Evolutionary conservation across 306 rosid species (phyloP).

Genomic region (Medicago arabica): DNA sequence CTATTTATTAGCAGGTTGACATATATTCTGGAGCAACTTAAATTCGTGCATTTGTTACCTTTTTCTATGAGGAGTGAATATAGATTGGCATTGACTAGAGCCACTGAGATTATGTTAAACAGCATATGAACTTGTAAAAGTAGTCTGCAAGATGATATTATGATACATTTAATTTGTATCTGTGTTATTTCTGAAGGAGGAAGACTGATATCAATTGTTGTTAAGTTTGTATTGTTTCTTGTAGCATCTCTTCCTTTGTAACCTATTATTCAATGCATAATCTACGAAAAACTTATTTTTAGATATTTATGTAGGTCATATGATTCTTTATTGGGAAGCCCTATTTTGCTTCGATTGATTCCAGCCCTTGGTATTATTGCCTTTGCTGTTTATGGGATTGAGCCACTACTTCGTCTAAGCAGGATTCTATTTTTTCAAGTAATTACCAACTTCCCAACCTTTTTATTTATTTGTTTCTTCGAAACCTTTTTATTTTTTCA

Average conservation of each 20-base stretch:
- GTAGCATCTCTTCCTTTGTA: conserved; percentile 23
- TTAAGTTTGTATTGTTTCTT: conserved; percentile 21
- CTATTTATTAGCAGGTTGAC: conserved; percentile 39
- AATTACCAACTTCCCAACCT: conserved; percentile 43
- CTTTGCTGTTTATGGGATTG: conserved; percentile 91
- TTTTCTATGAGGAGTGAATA: conserved; percentile 32
- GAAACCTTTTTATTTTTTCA: conserved; percentile 39
- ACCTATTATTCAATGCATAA: conserved; percentile 20
- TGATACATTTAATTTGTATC: conserved; percentile 18
- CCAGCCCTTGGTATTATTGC: conserved; percentile 85
- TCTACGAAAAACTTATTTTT: conserved; percentile 20
- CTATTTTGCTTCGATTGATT: conserved; percentile 64
- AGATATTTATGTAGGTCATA: conserved; percentile 62
- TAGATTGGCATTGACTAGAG: conserved; percentile 30
- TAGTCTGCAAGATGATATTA: conserved; percentile 26
- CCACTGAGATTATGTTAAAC: conserved; percentile 28
- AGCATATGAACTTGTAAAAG: conserved; percentile 31
- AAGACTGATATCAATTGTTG: conserved; percentile 24
- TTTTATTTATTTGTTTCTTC: conserved; percentile 34
- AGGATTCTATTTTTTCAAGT: conserved; percentile 78
- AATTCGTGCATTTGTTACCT: conserved; percentile 17
- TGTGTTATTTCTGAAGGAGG: conserved; percentile 17
- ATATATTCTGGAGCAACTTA: conserved; percentile 32
- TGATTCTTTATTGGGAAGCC: conserved; percentile 64
- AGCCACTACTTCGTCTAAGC: conserved; percentile 74